phyloP scores from a whole-genome alignment of 1,284 basidiomycete genomes.

The Fomes fomentarius region DNA sequence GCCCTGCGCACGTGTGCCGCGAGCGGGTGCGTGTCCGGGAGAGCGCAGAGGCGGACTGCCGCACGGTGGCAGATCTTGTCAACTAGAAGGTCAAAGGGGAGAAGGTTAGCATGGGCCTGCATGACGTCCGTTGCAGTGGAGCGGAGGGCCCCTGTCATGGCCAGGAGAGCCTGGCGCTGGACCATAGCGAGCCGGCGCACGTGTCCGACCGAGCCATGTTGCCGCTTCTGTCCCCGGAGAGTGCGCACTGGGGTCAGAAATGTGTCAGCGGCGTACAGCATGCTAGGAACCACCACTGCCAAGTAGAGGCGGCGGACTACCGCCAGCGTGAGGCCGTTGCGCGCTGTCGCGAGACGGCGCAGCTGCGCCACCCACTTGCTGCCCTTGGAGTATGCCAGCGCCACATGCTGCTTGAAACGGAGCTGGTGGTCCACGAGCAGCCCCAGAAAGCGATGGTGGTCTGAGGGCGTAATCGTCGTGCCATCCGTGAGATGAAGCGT shows the following conservation, averaged over 20 bases:
- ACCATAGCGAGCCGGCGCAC: constrained; percentile 26
- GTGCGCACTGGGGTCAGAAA: constrained; percentile 33
- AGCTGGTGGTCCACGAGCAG: no score
- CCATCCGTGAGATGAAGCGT: constrained; percentile 3
- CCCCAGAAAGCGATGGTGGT: constrained; percentile 34
- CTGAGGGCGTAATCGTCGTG: constrained; percentile 10
- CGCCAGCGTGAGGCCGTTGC: no score
- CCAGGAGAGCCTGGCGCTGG: constrained; percentile 38
- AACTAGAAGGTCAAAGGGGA: constrained; percentile 34
- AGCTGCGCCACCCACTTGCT: no score
- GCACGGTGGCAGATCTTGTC: constrained; percentile 29
- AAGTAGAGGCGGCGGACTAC: no score
- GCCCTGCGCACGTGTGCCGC: constrained; percentile 12
- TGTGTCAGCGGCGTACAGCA: constrained; percentile 40
- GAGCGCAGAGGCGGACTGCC: constrained; percentile 33
- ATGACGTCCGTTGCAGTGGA: constrained; percentile 37
- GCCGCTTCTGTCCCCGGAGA: constrained; percentile 13
- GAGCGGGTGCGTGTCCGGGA: constrained; percentile 40
- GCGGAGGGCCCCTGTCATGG: constrained; percentile 40
- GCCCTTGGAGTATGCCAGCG: no score
- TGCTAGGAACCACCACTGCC: no score
- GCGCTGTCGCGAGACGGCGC: no score
- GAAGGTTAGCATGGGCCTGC: constrained; percentile 36
- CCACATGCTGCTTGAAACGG: no score
- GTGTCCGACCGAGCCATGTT: background rate